Percentiles rank a stretch among this genome's conserved stretches.
Conservation (phyloP, 352 stramenopile genomes). For the Pythium aristosporum region DNA sequence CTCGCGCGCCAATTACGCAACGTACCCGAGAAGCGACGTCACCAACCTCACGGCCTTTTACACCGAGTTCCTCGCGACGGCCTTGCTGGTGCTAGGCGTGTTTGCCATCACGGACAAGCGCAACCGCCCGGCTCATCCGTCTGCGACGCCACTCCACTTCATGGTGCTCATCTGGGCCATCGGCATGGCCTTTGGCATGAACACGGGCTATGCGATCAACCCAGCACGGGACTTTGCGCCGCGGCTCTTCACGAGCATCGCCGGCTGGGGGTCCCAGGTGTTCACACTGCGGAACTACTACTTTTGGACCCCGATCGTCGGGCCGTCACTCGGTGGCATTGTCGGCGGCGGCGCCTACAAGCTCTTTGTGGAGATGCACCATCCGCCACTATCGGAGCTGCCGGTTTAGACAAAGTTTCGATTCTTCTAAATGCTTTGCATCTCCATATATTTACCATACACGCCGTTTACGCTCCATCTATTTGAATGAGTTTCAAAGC, state of each 20-base stretch:
- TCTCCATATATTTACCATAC: background rate
- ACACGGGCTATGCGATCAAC: slow-evolving; percentile 47
- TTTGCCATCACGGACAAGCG: slow-evolving; percentile 49
- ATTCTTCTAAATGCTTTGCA: background rate
- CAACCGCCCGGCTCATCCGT: slow-evolving; percentile 38
- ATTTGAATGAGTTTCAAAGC: slow-evolving; percentile 1
- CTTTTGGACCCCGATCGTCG: slow-evolving; percentile 62
- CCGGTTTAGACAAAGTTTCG: background rate
- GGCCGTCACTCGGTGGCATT: slow-evolving; percentile 39
- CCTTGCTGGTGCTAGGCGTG: slow-evolving; percentile 36
- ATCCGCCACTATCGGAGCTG: slow-evolving; percentile 7
- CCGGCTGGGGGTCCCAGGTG: slow-evolving; percentile 53
- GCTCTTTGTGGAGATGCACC: slow-evolving; percentile 49
- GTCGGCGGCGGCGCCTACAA: slow-evolving; percentile 46
- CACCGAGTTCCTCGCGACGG: slow-evolving; percentile 49
- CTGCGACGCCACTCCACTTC: slow-evolving; percentile 27
- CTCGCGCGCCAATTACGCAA: slow-evolving; percentile 47
- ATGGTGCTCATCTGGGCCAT: slow-evolving; percentile 38
- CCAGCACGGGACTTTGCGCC: slow-evolving; percentile 49
- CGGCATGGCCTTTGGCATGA: slow-evolving; percentile 40
- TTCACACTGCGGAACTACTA: slow-evolving; percentile 51
- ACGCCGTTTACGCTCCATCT: background rate
- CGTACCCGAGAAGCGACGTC: slow-evolving; percentile 46
- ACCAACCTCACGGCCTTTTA: slow-evolving; percentile 41
- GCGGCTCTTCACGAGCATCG: slow-evolving; percentile 45